A percentile compares a stretch with the other conserved stretches of the same genome.
Conservation (phyloP, 1,284 basidiomycete species). For the Malassezia japonica region DNA sequence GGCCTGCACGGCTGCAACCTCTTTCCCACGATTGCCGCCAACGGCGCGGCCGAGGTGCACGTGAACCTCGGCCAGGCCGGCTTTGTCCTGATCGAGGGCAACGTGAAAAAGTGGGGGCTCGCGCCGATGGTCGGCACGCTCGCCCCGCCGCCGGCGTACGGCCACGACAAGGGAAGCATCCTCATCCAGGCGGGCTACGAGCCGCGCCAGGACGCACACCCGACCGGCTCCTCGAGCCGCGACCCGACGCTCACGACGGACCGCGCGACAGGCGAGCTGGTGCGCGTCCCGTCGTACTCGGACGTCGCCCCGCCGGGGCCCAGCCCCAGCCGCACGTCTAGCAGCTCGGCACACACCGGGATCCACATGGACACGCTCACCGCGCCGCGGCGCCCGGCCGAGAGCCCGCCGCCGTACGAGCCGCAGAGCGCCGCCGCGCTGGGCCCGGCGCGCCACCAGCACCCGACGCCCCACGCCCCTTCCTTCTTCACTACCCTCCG, state of each 20-base stretch:
- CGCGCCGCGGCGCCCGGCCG: neutral
- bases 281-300: constrained; percentile 10
- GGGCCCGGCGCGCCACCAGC: neutral
- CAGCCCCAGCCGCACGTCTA: no score
- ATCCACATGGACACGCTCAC: constrained; percentile 1
- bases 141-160: constrained; percentile 46
- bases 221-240: neutral
- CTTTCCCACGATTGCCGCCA: constrained; percentile 45
- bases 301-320: neutral
- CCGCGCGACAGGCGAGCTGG: neutral
- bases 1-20: constrained; percentile 43
- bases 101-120: constrained; percentile 47
- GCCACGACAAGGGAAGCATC: constrained; percentile 46
- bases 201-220: neutral
- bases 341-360: no score
- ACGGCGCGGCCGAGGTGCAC: constrained; percentile 44
- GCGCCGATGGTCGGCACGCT: constrained; percentile 47
- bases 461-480: neutral
- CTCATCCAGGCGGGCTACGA: constrained; percentile 33
- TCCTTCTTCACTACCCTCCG: neutral
- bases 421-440: neutral
- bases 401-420: constrained; percentile 5
- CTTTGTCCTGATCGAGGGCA: constrained; percentile 48
- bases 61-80: constrained; percentile 47
- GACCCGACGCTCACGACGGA: neutral